Evolutionary conservation across 1,284 basidiomycete genomes (phyloP), one percentile per base, ranked within the genome.

Genomic region (Flammula alnicola): DNA sequence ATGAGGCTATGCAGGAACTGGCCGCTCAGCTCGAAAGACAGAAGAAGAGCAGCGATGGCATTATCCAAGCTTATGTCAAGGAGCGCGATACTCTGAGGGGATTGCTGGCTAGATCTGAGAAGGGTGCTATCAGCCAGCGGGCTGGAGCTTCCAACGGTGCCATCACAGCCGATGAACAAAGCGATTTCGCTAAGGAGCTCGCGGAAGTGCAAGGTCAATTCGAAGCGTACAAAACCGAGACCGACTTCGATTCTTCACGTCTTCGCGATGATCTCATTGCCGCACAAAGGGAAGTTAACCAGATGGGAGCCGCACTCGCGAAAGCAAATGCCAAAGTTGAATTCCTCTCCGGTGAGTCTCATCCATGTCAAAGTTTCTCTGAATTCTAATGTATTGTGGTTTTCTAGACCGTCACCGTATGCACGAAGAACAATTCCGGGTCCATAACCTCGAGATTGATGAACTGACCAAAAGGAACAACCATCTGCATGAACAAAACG

Each of bases 11-110:
- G 59, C 81, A 87, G 54, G 81, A 86, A 22, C 76, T 98, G 23
- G 86, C 88, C 30, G 76, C 80, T 17, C 86, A 95, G 64, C 72
- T 98, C 1, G 84, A 84, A 61, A 78, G 69, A 54, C 83, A 86
- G 64, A 84, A 84, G 69, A 80, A 81, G 65, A 78, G 77, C 62
- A 80, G 81, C 62, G 86, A 93, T 36, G 75, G 75, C 32, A 81
- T 86, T 49, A 83, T 91, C 40, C 87, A 88, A 58, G 86, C 91
- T 17, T 88, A 90, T 54, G 80, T 86, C 61, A 88, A 91, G 66
- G 96, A 98, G 67, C 78, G 93, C 3, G 97, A 98, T 62, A 81
- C 93, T 45, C 79, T 97, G 63, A 87, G 85, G 59, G 79, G 80
- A 25, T 83, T 97, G 76, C 75, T 95, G 23, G 70, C 74, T 3